Percentiles rank a stretch among this genome's conserved stretches.
Conservation (phyloP, 2,329 filamentous ascomycete genomes). For the Colletotrichum siamense region DNA sequence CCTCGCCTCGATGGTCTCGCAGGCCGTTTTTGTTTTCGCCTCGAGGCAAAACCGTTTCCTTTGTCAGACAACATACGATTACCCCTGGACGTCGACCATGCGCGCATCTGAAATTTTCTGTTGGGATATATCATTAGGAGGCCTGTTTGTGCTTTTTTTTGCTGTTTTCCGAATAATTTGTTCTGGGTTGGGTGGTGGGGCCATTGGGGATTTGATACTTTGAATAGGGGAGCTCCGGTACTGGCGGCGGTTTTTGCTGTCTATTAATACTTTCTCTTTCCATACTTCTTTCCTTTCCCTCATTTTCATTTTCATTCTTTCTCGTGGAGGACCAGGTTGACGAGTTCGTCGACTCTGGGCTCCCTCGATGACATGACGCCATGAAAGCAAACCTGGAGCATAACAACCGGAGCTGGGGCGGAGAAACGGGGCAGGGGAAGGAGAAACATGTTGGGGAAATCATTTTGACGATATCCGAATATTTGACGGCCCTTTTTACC, state of each 20-base stretch:
- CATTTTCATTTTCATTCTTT: neutral
- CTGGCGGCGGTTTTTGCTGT: neutral
- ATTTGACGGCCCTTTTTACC: constrained; percentile 14
- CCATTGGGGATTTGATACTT: neutral
- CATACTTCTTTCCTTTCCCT: neutral
- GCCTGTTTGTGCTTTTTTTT: neutral
- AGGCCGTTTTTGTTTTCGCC: neutral
- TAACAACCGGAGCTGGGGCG: constrained; percentile 5
- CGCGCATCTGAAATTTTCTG: neutral
- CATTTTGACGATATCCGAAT: constrained; percentile 16
- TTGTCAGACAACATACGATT: constrained; percentile 15
- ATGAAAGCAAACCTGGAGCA: constrained; percentile 21
- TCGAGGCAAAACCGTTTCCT: neutral
- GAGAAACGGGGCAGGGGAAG: neutral
- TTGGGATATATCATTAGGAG: constrained; percentile 1
- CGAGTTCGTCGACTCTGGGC: neutral
- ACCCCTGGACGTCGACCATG: neutral
- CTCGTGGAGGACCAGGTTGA: neutral
- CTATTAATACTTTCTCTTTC: constrained; percentile 7
- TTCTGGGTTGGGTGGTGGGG: neutral
- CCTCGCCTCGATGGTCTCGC: neutral
- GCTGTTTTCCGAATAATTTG: neutral
- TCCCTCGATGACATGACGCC: constrained; percentile 7
- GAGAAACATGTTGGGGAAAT: neutral
- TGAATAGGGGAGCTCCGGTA: neutral